These are phyloP conservation scores for Trichoderma hamatum DNA, from an alignment of 2,329 filamentous ascomycete genomes.

Conservation along the genomic window DNA sequence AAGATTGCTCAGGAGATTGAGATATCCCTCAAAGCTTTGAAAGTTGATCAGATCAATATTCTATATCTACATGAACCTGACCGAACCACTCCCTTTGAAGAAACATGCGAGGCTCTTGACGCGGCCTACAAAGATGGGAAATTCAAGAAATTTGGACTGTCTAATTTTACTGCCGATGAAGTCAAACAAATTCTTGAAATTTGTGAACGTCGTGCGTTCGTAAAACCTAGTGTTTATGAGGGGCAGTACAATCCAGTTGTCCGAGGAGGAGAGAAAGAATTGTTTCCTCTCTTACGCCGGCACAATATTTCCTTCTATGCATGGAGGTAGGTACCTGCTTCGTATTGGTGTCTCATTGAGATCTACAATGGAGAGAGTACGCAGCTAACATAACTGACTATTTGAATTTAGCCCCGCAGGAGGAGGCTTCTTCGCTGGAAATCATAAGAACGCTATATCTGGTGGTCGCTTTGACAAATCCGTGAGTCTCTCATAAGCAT, in stretches of 20 bases:
- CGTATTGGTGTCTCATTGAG: background rate
- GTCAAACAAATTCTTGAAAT: conserved; percentile 48
- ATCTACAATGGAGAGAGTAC: background rate
- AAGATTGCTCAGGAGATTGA: conserved; percentile 39
- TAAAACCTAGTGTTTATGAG: conserved; percentile 51
- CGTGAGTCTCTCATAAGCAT: background rate
- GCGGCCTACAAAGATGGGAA: conserved; percentile 54
- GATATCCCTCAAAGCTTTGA: conserved; percentile 38
- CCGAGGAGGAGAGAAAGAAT: conserved; percentile 45
- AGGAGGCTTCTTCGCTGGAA: conserved; percentile 22
- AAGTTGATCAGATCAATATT: conserved; percentile 15
- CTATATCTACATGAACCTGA: conserved; percentile 19
- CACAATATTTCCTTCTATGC: conserved; percentile 49
- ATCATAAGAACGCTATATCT: background rate
- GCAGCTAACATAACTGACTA: background rate
- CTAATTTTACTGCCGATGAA: conserved; percentile 49
- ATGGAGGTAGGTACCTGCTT: conserved; percentile 36
- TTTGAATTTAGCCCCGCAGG: background rate
- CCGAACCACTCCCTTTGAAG: conserved; percentile 18
- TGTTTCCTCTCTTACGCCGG: conserved; percentile 48
- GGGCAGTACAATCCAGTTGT: conserved; percentile 52
- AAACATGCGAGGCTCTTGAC: conserved; percentile 18
- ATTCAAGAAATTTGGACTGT: conserved; percentile 62
- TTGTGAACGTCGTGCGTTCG: conserved; percentile 46
- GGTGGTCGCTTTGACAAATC: conserved; percentile 17